Base-by-base conservation (phyloP, 164 flowering plant species). In the Chloranthus sessilifolius region DNA sequence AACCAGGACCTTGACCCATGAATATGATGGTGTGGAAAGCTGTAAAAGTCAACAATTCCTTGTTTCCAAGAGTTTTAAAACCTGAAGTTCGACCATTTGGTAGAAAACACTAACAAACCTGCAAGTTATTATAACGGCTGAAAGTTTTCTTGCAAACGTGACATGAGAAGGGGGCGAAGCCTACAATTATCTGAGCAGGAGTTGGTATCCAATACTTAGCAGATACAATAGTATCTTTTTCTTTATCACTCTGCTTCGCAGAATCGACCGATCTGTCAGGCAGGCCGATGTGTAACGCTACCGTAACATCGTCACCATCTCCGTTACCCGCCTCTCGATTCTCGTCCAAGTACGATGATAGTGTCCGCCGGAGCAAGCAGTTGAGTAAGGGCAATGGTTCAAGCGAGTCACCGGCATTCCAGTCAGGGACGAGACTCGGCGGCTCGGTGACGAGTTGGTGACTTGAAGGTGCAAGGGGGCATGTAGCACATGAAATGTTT, bases 81-180 rank as follows among this genome's bases (percentile, higher is more conserved):
- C n/a, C n/a, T n/a, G n/a, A n/a, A n/a, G n/a, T n/a, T n/a, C n/a
- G n/a, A n/a, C n/a, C n/a, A n/a, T n/a, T n/a, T n/a, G n/a, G n/a
- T n/a, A n/a, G n/a, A 38, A 26, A 27, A 19, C 25, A 26, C 14
- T 24, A 11, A 38, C 15, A 36, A 23, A 82, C 95, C 88, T 86
- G 95, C 47, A 86, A 74, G 52, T 86, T 86, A 75, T 81, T 86
- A 79, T 81, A 73, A 39, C 95, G 78, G 40, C 81, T 82, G 78
- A 85, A 85, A 14, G 83, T 74, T 52, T 81, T 85, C 54, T 70
- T 60, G 77, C 95, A 86, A 16, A 86, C 62, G 47, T 74, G 73
- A 58, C 91, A 86, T 3, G 83, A 73, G 58, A 79, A 83, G 36
- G 77, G 81, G 16, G 84, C 72, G 59, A 75, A 76, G 16, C 95